These are phyloP conservation scores for Oemleria cerasiformis DNA, from an alignment of 306 rosid genomes.

Conservation along the genomic window DNA sequence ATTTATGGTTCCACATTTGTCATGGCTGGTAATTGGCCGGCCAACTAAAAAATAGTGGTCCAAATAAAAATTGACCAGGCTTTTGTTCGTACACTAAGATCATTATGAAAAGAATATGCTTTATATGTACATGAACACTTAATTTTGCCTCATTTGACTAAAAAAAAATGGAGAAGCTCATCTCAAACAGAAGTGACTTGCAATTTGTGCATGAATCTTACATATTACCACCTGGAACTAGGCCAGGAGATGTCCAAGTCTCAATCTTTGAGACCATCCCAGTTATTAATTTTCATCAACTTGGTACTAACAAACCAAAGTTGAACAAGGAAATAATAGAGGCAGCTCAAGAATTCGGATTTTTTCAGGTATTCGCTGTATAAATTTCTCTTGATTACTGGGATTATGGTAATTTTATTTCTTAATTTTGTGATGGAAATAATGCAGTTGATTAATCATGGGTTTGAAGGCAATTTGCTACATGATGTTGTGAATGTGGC, in stretches of 20 bases:
- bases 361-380: conserved; percentile 53
- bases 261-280: conserved; percentile 1
- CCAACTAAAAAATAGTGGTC: too few relatives aligned
- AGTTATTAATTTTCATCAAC: conserved; percentile 3
- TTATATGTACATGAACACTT: too few relatives aligned
- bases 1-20: too few relatives aligned
- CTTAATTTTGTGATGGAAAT: background rate
- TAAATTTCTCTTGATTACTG: background rate
- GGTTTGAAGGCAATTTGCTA: conserved; percentile 47
- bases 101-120: too few relatives aligned
- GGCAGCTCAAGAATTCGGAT: conserved; percentile 45
- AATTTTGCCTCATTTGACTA: too few relatives aligned
- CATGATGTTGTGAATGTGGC: conserved; percentile 35
- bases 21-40: too few relatives aligned
- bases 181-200: background rate
- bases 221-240: conserved; percentile 9
- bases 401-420: background rate
- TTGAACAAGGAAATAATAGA: conserved; percentile 8
- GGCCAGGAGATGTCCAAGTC: conserved; percentile 1
- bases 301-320: background rate
- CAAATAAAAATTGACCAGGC: too few relatives aligned
- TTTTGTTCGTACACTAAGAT: too few relatives aligned
- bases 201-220: conserved; percentile 11
- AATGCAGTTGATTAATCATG: conserved; percentile 65
- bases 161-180: conserved; percentile 25